Percentiles rank a stretch among this genome's conserved stretches.
These are phyloP conservation scores for Calonectria leucothoes DNA, from an alignment of 2,329 filamentous ascomycete species.

Conservation along the genomic window DNA sequence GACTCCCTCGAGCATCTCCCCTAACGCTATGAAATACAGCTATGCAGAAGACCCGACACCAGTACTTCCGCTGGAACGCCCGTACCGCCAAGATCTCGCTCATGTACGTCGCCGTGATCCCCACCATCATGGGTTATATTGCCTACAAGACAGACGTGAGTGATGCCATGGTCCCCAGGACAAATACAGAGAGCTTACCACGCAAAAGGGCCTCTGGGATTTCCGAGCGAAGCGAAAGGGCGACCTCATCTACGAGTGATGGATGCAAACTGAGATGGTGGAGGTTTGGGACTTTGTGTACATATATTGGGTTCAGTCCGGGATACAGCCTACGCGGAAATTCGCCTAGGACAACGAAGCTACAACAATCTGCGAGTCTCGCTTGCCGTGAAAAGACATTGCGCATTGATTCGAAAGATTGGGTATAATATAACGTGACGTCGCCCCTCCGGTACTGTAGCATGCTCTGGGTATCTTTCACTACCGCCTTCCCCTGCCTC, in stretches of 20 bases:
- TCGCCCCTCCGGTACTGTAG: slow-evolving; percentile 7
- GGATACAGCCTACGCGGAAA: slow-evolving; percentile 42
- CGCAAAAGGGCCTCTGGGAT: slow-evolving; percentile 81
- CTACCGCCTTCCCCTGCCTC: slow-evolving; percentile 46
- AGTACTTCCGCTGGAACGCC: slow-evolving; percentile 94
- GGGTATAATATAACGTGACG: slow-evolving; percentile 45
- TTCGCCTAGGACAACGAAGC: slow-evolving; percentile 32
- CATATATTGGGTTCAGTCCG: slow-evolving; percentile 49
- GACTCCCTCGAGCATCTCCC: not conserved
- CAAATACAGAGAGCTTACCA: slow-evolving; percentile 33
- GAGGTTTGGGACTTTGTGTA: slow-evolving; percentile 50
- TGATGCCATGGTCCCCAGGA: slow-evolving; percentile 54
- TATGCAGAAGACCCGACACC: slow-evolving; percentile 86
- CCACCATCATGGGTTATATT: slow-evolving; percentile 75
- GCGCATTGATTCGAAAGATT: slow-evolving; percentile 16
- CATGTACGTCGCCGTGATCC: slow-evolving; percentile 80
- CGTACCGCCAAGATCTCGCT: slow-evolving; percentile 85
- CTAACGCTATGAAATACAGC: slow-evolving; percentile 62
- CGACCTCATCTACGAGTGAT: slow-evolving; percentile 86
- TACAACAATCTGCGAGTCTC: slow-evolving; percentile 11
- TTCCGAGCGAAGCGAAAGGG: slow-evolving; percentile 89
- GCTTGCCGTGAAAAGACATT: slow-evolving; percentile 20
- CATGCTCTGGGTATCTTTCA: slow-evolving; percentile 1
- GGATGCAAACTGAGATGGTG: slow-evolving; percentile 38
- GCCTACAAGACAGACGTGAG: slow-evolving; percentile 89